Base-by-base conservation (phyloP, 495 filamentous ascomycete genomes). In the Aspergillus wentii region DNA sequence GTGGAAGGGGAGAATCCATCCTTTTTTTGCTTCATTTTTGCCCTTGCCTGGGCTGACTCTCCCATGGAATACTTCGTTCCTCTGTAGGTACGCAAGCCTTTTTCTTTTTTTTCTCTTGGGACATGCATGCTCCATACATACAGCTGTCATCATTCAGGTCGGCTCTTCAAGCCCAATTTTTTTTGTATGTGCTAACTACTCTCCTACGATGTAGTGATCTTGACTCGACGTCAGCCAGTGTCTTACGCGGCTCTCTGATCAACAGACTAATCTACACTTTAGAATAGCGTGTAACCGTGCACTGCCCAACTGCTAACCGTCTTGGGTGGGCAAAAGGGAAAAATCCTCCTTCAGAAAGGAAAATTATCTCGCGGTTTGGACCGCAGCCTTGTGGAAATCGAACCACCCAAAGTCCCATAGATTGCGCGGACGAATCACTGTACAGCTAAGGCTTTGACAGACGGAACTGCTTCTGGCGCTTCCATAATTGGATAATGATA, bases 201-300 rank as follows among this genome's bases (percentile, higher is more conserved):
- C 1, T 28, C 14, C 22, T 35, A 18, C 40, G 26, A 25, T 17
- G 31, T 29, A 37, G 35, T 40, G 34, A 40, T 36, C 33, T 49
- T 15, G 17, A 28, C 32, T 44, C 42, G 38, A 40, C 32, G 41
- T 38, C 33, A 44, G 40, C 43, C 37, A 38, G 31, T 40, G 51
- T 44, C 46, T 54, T 54, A 50, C 51, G 51, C 51, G 51, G 51
- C 46, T 54, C 39, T 42, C 44, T 40, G 42, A 47, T 46, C 36
- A 47, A 44, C 50, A 49, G 22, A 38, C 35, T 38, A 48, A 41
- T 38, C 41, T 29, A 28, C 13, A 28, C 39, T 15, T 26, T 36
- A 40, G 22, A 26, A 44, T 35, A n/a, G n/a, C n/a, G 46, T 38
- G 31, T 38, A 49, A 43, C 41, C 28, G 35, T 45, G 43, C 43